These are phyloP conservation scores for Suillus discolor DNA, from an alignment of 768 basidiomycete genomes.

Conservation along the genomic window DNA sequence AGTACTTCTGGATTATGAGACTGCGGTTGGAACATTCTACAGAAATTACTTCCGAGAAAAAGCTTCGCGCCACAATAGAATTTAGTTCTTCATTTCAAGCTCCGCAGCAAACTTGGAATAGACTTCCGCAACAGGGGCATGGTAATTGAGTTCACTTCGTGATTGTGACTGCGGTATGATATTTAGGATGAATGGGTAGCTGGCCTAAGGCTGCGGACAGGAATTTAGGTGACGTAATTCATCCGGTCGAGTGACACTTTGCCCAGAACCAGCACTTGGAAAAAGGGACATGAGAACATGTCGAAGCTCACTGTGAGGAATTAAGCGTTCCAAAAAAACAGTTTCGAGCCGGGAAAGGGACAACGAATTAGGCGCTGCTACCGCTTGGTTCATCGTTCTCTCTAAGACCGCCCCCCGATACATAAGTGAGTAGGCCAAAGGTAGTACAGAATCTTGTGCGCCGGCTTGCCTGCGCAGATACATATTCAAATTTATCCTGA, in stretches of 20 bases:
- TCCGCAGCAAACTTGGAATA: conserved; percentile 4
- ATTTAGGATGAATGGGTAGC: not conserved
- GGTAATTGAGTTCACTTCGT: not conserved
- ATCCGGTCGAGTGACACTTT: not conserved
- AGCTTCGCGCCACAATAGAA: not conserved
- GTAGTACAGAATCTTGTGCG: not conserved
- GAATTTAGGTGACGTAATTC: no score
- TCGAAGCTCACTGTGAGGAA: not conserved
- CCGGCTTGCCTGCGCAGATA: not conserved
- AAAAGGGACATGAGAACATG: not conserved
- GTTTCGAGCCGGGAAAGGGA: not conserved
- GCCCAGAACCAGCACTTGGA: not conserved
- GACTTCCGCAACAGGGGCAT: not conserved
- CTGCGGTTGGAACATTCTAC: not conserved
- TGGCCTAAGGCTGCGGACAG: not conserved
- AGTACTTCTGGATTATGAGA: not conserved
- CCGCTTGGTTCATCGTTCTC: not conserved
- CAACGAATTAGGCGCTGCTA: not conserved
- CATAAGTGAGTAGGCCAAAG: not conserved
- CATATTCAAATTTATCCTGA: not conserved
- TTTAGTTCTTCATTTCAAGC: not conserved
- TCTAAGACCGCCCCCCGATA: not conserved
- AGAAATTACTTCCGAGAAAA: not conserved
- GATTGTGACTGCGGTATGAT: not conserved
- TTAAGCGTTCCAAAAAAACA: not conserved